Evolutionary conservation across 1,284 basidiomycete genomes (phyloP).

Genomic region (Mycosarcoma mackinlayi): DNA sequence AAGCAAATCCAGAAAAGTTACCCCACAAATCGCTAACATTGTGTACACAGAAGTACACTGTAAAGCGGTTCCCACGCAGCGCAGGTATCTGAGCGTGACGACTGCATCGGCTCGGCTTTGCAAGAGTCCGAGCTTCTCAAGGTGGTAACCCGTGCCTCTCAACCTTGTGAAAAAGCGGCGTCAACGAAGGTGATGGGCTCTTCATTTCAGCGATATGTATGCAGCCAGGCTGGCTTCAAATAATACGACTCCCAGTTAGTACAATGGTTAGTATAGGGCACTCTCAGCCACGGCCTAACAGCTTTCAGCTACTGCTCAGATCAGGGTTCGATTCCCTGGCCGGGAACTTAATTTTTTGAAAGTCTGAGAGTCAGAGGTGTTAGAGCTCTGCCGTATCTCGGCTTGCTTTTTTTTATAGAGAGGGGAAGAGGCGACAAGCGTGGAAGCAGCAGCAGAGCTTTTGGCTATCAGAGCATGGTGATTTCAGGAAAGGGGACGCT

Average conservation of each 20-base stretch:
- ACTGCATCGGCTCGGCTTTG: constrained; percentile 3
- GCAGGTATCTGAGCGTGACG: neutral
- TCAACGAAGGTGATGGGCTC: neutral
- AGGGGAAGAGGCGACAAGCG: constrained; percentile 1
- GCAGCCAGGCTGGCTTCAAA: too few relatives aligned
- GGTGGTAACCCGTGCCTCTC: constrained; percentile 1
- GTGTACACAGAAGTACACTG: neutral
- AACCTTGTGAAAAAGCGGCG: constrained; percentile 3
- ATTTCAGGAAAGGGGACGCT: too few relatives aligned
- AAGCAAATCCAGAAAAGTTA: neutral
- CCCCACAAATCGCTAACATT: neutral
- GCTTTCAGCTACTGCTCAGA: constrained; percentile 18
- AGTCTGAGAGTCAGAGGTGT: too few relatives aligned
- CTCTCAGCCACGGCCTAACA: constrained; percentile 6
- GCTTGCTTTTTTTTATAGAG: neutral
- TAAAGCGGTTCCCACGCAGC: too few relatives aligned
- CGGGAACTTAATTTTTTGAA: constrained; percentile 31
- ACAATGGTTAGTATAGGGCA: constrained; percentile 27
- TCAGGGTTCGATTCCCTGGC: constrained; percentile 55
- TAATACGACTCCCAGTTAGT: constrained; percentile 19
- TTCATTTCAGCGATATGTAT: neutral
- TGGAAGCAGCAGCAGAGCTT: neutral
- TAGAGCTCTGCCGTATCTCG: too few relatives aligned
- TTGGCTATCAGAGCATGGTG: too few relatives aligned
- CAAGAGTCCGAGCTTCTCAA: neutral